Conservation (phyloP, 2,329 filamentous ascomycete species). For the Aspergillus fijiensis region DNA sequence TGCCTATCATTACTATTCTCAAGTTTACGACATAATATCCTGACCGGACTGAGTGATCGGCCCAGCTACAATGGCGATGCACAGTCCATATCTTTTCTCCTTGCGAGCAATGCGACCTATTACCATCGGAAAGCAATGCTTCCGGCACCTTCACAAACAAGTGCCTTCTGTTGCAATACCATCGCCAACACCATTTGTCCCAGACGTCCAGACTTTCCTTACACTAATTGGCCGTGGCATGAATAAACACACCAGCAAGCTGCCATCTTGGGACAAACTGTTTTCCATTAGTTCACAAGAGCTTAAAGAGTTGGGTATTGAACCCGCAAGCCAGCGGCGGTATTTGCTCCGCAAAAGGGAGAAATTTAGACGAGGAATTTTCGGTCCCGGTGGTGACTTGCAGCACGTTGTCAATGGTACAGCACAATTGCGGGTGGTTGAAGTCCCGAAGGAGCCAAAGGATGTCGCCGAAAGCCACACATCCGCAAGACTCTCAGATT, state of each 20-base stretch:
- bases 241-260: constrained; percentile 77
- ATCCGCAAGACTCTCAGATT: constrained; percentile 31
- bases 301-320: constrained; percentile 79
- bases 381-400: constrained; percentile 81
- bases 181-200: constrained; percentile 77
- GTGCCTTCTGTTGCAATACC: constrained; percentile 55
- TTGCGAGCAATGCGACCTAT: constrained; percentile 27
- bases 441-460: constrained; percentile 48
- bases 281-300: constrained; percentile 78
- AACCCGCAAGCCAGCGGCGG: constrained; percentile 75
- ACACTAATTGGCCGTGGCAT: constrained; percentile 87
- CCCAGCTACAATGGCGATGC: constrained; percentile 30
- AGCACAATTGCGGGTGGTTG: constrained; percentile 59
- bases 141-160: constrained; percentile 45
- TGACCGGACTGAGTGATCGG: neutral
- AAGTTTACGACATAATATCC: neutral
- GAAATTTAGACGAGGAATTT: constrained; percentile 73
- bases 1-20: neutral
- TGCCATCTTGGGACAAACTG: constrained; percentile 85
- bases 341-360: constrained; percentile 89
- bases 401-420: constrained; percentile 65
- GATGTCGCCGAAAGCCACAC: constrained; percentile 26
- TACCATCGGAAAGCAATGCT: constrained; percentile 30
- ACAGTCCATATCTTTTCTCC: constrained; percentile 29
- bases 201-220: constrained; percentile 81